These are phyloP conservation scores for Myrica gale DNA, from an alignment of 306 rosid species.

Conservation along the genomic window DNA sequence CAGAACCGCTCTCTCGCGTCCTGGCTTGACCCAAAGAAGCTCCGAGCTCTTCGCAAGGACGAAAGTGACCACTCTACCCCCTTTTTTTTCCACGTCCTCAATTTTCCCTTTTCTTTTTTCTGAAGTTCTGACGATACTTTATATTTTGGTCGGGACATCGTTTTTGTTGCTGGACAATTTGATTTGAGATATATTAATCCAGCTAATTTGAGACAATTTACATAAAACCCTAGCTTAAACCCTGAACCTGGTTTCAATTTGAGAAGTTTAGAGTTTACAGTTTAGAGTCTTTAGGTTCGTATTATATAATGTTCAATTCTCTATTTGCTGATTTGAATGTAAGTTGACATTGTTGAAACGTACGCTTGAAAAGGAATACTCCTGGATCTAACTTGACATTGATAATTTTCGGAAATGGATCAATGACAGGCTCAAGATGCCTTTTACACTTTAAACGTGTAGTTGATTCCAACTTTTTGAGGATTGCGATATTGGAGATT, in stretches of 20 bases:
- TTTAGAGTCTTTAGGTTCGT: too few relatives aligned
- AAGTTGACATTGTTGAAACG: too few relatives aligned
- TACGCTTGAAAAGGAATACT: not conserved
- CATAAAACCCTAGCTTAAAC: not conserved
- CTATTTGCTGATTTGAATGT: not conserved
- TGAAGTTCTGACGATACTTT: not conserved
- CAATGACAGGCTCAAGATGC: not conserved
- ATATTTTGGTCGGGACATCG: not conserved
- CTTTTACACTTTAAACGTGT: too few relatives aligned
- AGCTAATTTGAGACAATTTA: not conserved
- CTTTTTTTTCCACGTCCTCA: not conserved
- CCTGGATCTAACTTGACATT: not conserved
- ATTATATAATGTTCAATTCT: not conserved
- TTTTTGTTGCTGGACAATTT: not conserved
- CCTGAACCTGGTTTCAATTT: not conserved
- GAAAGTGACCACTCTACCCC: constrained; percentile 36
- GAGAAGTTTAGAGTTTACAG: not conserved
- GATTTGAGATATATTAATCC: not conserved
- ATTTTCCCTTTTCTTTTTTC: not conserved
- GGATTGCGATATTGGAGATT: not conserved
- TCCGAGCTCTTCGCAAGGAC: constrained; percentile 55
- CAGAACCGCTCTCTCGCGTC: constrained; percentile 75
- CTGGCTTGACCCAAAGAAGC: constrained; percentile 71
- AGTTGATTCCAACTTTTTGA: not conserved
- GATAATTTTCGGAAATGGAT: not conserved